These are phyloP conservation scores for Cystoisospora suis DNA, from an alignment of 169 alveolate genomes.

Conservation along the genomic window DNA sequence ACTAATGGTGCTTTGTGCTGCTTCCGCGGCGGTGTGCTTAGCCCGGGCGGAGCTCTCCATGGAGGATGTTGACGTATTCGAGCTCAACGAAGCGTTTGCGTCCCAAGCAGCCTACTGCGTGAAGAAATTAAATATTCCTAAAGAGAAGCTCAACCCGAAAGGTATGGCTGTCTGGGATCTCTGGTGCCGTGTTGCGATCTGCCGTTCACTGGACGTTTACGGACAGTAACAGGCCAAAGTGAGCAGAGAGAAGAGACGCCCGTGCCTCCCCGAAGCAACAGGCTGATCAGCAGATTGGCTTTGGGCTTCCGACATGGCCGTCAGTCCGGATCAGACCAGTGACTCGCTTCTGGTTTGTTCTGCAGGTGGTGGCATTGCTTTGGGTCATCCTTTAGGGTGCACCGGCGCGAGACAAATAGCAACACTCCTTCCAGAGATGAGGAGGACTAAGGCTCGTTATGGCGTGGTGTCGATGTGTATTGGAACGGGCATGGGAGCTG, in stretches of 20 bases:
- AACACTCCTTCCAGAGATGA: constrained; percentile 88
- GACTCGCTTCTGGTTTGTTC: background rate
- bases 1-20: no score
- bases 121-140: constrained; percentile 82
- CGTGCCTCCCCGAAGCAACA: no score
- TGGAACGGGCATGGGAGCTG: constrained; percentile 95
- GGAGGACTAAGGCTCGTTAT: constrained; percentile 81
- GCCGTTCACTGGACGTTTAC: background rate
- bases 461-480: constrained; percentile 94
- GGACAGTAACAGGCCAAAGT: no score
- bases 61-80: constrained; percentile 89
- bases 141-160: constrained; percentile 90
- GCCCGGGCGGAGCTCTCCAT: constrained; percentile 81
- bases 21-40: no score
- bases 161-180: constrained; percentile 62
- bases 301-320: no score
- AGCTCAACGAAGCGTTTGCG: constrained; percentile 94
- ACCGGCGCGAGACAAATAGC: constrained; percentile 92
- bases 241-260: no score
- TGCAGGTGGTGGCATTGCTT: constrained; percentile 92
- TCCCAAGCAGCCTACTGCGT: constrained; percentile 86
- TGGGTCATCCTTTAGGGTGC: constrained; percentile 94
- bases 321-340: background rate
- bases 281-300: no score
- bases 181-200: background rate